These are phyloP conservation scores for Dothideomycetes sp. DNA, from an alignment of 2,329 filamentous ascomycete species.

Conservation along the genomic window DNA sequence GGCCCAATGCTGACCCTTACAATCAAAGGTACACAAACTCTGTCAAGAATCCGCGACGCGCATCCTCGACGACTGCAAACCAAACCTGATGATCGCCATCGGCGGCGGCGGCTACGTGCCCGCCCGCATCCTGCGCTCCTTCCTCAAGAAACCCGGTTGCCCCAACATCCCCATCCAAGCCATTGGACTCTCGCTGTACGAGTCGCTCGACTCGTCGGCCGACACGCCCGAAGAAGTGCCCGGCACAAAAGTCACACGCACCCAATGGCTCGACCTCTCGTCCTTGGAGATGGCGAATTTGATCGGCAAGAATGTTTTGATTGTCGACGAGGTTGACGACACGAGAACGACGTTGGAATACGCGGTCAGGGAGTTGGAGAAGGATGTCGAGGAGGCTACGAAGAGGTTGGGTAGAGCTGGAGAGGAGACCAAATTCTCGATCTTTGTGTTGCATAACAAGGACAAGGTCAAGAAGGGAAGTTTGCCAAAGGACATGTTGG, in stretches of 20 bases:
- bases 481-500: slow-evolving; percentile 69
- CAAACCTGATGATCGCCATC: slow-evolving; percentile 96
- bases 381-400: slow-evolving; percentile 80
- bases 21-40: slow-evolving; percentile 98
- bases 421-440: slow-evolving; percentile 77
- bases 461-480: slow-evolving; percentile 89
- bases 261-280: slow-evolving; percentile 92
- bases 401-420: slow-evolving; percentile 58
- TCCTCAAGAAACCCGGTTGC: slow-evolving; percentile 77
- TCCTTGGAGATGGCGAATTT: slow-evolving; percentile 80
- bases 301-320: slow-evolving; percentile 82
- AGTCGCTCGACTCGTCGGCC: slow-evolving; percentile 63
- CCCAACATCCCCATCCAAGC: slow-evolving; percentile 99
- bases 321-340: slow-evolving; percentile 93
- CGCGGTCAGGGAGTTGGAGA: slow-evolving; percentile 83
- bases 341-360: slow-evolving; percentile 91
- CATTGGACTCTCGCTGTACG: slow-evolving; percentile 95
- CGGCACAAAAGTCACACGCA: slow-evolving; percentile 91
- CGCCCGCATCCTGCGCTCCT: slow-evolving; percentile 92
- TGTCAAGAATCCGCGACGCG: slow-evolving; percentile 75
- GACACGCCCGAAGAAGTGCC: slow-evolving; percentile 56
- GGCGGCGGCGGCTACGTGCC: slow-evolving; percentile 96
- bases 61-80: slow-evolving; percentile 79
- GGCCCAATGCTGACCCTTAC: too few species aligned
- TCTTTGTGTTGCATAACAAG: slow-evolving; percentile 99